phyloP scores from a whole-genome alignment of 305 asterid genomes.

The Rubia tinctorum region DNA sequence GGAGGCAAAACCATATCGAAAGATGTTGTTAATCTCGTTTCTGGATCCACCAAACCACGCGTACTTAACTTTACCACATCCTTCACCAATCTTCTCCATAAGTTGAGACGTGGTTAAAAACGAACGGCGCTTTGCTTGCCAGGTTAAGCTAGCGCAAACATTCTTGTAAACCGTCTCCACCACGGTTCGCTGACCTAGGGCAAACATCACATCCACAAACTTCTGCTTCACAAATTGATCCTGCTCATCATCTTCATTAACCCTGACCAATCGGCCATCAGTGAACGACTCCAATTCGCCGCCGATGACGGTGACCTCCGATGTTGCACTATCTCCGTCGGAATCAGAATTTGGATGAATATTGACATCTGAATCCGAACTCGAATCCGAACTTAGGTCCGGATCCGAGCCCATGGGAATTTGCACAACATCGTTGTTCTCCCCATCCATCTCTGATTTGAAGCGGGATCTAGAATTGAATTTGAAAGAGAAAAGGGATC shows the following conservation, averaged over 20 bases:
- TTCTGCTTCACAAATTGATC: slow-evolving; percentile 33
- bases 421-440: neutral
- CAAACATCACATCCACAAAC: slow-evolving; percentile 33
- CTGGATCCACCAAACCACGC: slow-evolving; percentile 76
- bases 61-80: slow-evolving; percentile 50
- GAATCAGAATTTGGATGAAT: neutral
- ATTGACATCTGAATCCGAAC: neutral
- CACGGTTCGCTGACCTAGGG: slow-evolving; percentile 25
- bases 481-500: no score
- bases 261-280: slow-evolving; percentile 15
- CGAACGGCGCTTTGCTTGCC: slow-evolving; percentile 42
- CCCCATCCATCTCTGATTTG: neutral
- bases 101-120: slow-evolving; percentile 39
- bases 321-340: slow-evolving; percentile 43
- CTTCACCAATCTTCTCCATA: slow-evolving; percentile 35
- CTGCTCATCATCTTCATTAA: slow-evolving; percentile 29
- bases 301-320: slow-evolving; percentile 16
- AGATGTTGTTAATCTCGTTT: slow-evolving; percentile 34
- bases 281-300: neutral
- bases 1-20: slow-evolving; percentile 46
- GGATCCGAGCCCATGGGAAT: neutral
- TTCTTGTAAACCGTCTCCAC: slow-evolving; percentile 39
- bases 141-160: slow-evolving; percentile 24
- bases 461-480: no score
- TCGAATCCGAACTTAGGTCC: neutral